Evolutionary conservation across 1,139 yeast species (phyloP).

Genomic region (Pichia sp.): DNA sequence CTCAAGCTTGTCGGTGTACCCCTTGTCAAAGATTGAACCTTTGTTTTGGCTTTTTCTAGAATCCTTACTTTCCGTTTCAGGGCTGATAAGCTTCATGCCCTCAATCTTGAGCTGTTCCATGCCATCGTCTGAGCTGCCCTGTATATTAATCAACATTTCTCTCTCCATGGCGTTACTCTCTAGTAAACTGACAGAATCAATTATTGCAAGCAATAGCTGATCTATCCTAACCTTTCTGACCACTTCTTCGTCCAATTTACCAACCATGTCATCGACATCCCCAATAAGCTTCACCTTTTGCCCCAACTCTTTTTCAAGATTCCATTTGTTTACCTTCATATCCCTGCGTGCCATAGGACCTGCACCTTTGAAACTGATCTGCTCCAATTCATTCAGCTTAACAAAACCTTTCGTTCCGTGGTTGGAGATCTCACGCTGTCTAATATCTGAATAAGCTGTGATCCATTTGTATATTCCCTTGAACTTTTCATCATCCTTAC

Average conservation of each 20-base stretch:
- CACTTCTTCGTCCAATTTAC: constrained; percentile 46
- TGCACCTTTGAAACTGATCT: not conserved
- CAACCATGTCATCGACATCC: constrained; percentile 23
- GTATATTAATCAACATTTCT: constrained; percentile 16
- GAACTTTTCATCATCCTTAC: not conserved
- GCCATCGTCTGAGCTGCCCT: constrained; percentile 1
- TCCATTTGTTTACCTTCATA: constrained; percentile 68
- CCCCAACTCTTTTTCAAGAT: constrained; percentile 53
- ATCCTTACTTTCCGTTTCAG: constrained; percentile 15
- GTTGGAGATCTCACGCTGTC: constrained; percentile 10
- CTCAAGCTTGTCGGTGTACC: constrained; percentile 27
- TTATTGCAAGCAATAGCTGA: constrained; percentile 10
- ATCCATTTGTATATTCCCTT: constrained; percentile 16
- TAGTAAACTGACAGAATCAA: constrained; percentile 12
- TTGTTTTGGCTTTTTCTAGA: constrained; percentile 14
- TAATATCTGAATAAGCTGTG: constrained; percentile 6
- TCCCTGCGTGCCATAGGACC: constrained; percentile 59
- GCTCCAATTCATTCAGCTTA: constrained; percentile 16
- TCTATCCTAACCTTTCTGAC: constrained; percentile 11
- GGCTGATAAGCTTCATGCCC: constrained; percentile 35
- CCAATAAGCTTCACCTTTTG: constrained; percentile 35
- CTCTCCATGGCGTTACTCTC: constrained; percentile 18
- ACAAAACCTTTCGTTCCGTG: constrained; percentile 12
- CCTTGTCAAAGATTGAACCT: constrained; percentile 22
- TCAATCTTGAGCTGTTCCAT: constrained; percentile 8